These are phyloP conservation scores for Pythium apleroticum DNA, from an alignment of 352 stramenopile genomes.

Conservation along the genomic window DNA sequence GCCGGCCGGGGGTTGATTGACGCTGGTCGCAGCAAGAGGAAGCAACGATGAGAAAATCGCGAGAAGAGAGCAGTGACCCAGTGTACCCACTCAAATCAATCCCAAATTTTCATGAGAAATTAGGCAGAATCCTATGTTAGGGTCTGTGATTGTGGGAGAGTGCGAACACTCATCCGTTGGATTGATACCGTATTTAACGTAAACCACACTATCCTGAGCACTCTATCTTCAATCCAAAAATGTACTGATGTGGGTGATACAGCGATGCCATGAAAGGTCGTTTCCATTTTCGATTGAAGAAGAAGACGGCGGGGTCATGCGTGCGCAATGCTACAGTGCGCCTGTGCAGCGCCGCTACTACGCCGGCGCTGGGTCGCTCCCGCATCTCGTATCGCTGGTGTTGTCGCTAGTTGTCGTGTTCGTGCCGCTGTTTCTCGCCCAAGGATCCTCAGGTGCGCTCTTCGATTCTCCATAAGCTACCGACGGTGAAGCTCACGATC, in stretches of 20 bases:
- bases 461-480: neutral
- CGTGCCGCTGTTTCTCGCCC: constrained; percentile 60
- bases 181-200: neutral
- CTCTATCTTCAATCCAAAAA: neutral
- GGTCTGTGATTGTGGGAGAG: too few relatives aligned
- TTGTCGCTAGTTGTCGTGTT: constrained; percentile 42
- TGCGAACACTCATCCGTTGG: too few relatives aligned
- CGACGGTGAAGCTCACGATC: neutral
- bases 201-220: neutral
- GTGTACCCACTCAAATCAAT: neutral
- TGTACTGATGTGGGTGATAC: neutral
- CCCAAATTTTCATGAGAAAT: too few relatives aligned
- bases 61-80: constrained; percentile 2
- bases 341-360: constrained; percentile 63
- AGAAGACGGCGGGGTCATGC: constrained; percentile 31
- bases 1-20: neutral
- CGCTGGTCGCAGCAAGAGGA: neutral
- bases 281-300: neutral
- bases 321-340: constrained; percentile 44
- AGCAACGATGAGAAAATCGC: neutral
- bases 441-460: constrained; percentile 45
- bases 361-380: constrained; percentile 46
- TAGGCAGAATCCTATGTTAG: too few relatives aligned
- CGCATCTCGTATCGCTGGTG: constrained; percentile 44
- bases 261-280: neutral